Percentiles rank a stretch among this genome's conserved stretches.
phyloP scores from a whole-genome alignment of 2,329 filamentous ascomycete genomes.

The Xylariaceae sp. region DNA sequence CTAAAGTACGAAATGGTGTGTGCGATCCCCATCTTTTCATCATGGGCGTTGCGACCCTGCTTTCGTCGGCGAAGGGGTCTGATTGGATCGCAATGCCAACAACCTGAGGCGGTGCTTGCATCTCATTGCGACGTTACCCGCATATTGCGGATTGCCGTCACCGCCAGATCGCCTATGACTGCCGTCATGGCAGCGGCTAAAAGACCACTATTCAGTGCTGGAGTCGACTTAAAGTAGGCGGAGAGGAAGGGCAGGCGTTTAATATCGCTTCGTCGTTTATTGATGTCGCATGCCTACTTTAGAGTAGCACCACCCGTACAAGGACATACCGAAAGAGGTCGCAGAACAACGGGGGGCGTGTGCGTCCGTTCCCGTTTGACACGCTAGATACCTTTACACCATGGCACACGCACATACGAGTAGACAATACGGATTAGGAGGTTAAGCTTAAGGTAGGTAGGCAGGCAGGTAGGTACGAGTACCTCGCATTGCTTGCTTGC shows the following conservation, averaged over 20 bases:
- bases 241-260: conserved; percentile 3
- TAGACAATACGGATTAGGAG: no score
- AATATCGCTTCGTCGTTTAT: not conserved
- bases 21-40: not conserved
- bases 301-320: not conserved
- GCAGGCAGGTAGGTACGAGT: not conserved
- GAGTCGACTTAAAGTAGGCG: not conserved
- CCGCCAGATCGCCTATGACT: conserved; percentile 22
- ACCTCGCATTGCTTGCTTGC: not conserved
- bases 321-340: not conserved
- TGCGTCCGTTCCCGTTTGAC: no score
- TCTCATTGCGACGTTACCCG: conserved; percentile 19
- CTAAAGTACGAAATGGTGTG: not conserved
- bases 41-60: conserved; percentile 4
- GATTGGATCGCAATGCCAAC: conserved; percentile 16
- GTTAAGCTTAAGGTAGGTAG: not conserved
- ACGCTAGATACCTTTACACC: no score
- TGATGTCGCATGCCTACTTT: not conserved
- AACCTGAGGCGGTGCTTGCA: conserved; percentile 10
- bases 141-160: conserved; percentile 18
- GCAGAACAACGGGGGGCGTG: no score
- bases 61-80: not conserved
- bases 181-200: conserved; percentile 11
- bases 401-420: no score
- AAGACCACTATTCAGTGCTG: not conserved